A percentile compares a stretch with the other conserved stretches of the same genome.
Evolutionary conservation across 371 early-diverging fungal genomes (phyloP).

Genomic region (Rhizopus sp.): DNA sequence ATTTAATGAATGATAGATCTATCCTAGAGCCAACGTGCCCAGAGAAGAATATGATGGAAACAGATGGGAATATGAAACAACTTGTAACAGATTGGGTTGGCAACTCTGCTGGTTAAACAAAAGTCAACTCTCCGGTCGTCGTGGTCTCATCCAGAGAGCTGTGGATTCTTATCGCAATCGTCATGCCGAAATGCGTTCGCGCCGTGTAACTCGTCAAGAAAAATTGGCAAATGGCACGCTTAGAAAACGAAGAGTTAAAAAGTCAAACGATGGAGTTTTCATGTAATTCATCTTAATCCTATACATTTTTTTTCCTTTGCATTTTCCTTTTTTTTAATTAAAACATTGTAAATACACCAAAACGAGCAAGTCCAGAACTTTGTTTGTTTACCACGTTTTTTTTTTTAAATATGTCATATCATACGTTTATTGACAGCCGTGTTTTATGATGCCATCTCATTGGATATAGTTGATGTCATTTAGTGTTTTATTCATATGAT

Average conservation of each 20-base stretch:
- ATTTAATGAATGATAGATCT: slow-evolving; percentile 47
- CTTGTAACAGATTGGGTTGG: slow-evolving; percentile 89
- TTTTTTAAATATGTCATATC: background rate
- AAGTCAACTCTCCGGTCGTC: slow-evolving; percentile 71
- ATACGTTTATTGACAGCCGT: background rate
- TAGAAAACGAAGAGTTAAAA: slow-evolving; percentile 49
- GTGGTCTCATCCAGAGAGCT: slow-evolving; percentile 90
- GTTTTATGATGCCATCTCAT: background rate
- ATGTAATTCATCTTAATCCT: background rate
- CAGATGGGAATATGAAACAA: slow-evolving; percentile 89
- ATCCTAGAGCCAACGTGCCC: slow-evolving; percentile 77
- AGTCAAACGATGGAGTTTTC: slow-evolving; percentile 5
- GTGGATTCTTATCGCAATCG: slow-evolving; percentile 89
- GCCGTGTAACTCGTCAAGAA: slow-evolving; percentile 76
- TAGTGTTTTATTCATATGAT: too few species aligned
- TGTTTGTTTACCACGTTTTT: background rate
- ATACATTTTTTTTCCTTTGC: background rate
- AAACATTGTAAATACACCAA: background rate
- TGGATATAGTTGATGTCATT: background rate
- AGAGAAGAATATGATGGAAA: slow-evolving; percentile 76
- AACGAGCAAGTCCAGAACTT: background rate
- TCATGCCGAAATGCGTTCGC: slow-evolving; percentile 69
- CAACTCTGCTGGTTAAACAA: slow-evolving; percentile 79
- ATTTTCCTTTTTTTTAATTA: background rate
- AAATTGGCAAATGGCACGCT: slow-evolving; percentile 72